A percentile compares a stretch with the other conserved stretches of the same genome.
phyloP scores from a whole-genome alignment of 176 grass and related monocot species.

The Triticum turgidum region DNA sequence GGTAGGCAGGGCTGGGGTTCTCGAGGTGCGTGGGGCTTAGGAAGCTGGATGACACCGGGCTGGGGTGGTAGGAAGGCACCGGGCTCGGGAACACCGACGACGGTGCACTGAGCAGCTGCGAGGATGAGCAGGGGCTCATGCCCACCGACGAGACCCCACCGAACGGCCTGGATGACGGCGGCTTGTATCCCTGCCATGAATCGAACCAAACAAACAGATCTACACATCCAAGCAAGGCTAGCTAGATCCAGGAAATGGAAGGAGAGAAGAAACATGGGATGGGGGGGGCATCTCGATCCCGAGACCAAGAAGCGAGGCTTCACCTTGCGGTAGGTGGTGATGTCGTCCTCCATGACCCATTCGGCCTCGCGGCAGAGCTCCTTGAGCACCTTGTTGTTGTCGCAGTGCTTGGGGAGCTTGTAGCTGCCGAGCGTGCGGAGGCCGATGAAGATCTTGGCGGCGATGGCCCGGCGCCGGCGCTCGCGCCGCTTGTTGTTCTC shows the following conservation, averaged over 20 bases:
- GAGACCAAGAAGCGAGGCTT: neutral
- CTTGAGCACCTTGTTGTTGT: conserved; percentile 99
- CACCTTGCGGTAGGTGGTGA: conserved; percentile 91
- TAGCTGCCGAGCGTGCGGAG: conserved; percentile 79
- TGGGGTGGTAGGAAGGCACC: conserved; percentile 61
- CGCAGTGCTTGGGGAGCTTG: conserved; percentile 98
- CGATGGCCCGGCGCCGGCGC: conserved; percentile 75
- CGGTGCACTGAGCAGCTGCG: conserved; percentile 75
- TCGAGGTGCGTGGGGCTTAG: conserved; percentile 62
- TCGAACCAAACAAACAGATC: neutral
- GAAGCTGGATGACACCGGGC: conserved; percentile 72
- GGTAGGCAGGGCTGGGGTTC: conserved; percentile 45
- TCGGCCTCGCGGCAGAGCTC: conserved; percentile 88
- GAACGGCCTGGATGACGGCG: conserved; percentile 24
- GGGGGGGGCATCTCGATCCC: neutral
- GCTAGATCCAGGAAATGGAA: conserved; percentile 8
- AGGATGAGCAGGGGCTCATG: conserved; percentile 76
- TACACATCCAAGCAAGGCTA: neutral
- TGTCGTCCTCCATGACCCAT: conserved; percentile 91
- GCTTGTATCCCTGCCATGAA: conserved; percentile 64
- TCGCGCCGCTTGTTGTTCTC: conserved; percentile 98
- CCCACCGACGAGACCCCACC: conserved; percentile 27
- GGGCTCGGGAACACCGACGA: conserved; percentile 35
- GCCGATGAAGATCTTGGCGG: conserved; percentile 90
- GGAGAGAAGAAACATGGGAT: neutral